Evolutionary conservation across 306 rosid genomes (phyloP), one percentile per base, ranked within the genome.

Genomic region (Glycine tomentella): DNA sequence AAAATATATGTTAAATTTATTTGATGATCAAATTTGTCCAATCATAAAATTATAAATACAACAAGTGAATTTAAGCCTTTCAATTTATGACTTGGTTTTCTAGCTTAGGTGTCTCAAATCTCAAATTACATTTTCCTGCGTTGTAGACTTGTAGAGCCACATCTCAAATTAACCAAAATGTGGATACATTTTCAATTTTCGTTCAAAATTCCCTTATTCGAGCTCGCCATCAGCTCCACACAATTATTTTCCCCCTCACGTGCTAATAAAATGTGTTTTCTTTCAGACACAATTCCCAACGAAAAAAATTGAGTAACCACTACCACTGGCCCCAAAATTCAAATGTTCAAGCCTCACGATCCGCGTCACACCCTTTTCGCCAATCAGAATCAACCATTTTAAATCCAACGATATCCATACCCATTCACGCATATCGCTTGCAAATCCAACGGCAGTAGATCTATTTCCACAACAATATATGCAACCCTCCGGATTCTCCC

Each of bases 341-440:
- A 36, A 36, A 36, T 4, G 46, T 65, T 63, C 20, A 33, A 71
- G 46, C 4, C 9, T 13, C 34, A 14, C 9, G 5, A 86, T 86
- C 83, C 79, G 20, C 71, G 14, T 1, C 17, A 4, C 40, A 9
- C 7, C 8, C 1, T 15, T 33, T 74, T 69, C 33, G 12, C 89
- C 88, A 88, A 88, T 88, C 31, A 16, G 16, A 81, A 74, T 66
- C 80, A 40, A 14, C 0, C 2, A 15, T 7, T 13, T 0, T 8
- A 34, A 49, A 88, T 88, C 91, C 55, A 70, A 86, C 91, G 88
- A 66, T 6, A 55, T 0, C 1, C 4, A 0, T 3, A 2, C n/a
- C 9, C 6, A 3, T 4, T 44, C 80, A 57, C 84, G 3, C 85
- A 83, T 87, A 87, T 75, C 4, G 42, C 72, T 0, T 17, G 0